Percentiles rank a stretch among this genome's conserved stretches.
phyloP scores from a whole-genome alignment of 2,329 filamentous ascomycete species.

The Cordyceps farinosa region DNA sequence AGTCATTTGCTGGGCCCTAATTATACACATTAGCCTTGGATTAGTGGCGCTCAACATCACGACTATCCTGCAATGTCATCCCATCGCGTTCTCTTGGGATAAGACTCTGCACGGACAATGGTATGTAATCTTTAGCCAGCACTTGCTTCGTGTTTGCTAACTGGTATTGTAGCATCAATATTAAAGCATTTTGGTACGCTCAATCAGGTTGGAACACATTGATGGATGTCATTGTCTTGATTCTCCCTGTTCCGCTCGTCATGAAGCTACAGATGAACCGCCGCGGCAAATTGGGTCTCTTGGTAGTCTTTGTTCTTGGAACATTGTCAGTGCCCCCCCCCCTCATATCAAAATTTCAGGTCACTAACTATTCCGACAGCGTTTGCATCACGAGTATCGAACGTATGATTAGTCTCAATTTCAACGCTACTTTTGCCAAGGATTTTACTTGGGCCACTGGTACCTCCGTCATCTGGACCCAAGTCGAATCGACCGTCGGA shows the following conservation, averaged over 20 bases:
- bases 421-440: conserved; percentile 13
- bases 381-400: conserved; percentile 16
- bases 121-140: not conserved
- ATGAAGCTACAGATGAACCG: conserved; percentile 14
- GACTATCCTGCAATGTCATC: conserved; percentile 12
- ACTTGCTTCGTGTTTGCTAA: not conserved
- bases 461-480: conserved; percentile 13
- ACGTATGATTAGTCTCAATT: conserved; percentile 16
- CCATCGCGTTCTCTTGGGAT: conserved; percentile 14
- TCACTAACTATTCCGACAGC: not conserved
- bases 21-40: conserved; percentile 9
- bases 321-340: not conserved
- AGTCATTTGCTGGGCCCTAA: conserved; percentile 7
- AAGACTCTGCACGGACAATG: conserved; percentile 12
- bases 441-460: conserved; percentile 16
- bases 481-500: conserved; percentile 15
- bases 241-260: conserved; percentile 10
- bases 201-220: conserved; percentile 16
- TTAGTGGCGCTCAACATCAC: conserved; percentile 11
- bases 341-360: not conserved
- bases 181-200: conserved; percentile 16
- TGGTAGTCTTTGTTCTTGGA: conserved; percentile 12
- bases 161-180: conserved; percentile 3
- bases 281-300: conserved; percentile 11
- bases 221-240: conserved; percentile 15